phyloP scores from a whole-genome alignment of 2,329 filamentous ascomycete species.

The Colletotrichum orbiculare region DNA sequence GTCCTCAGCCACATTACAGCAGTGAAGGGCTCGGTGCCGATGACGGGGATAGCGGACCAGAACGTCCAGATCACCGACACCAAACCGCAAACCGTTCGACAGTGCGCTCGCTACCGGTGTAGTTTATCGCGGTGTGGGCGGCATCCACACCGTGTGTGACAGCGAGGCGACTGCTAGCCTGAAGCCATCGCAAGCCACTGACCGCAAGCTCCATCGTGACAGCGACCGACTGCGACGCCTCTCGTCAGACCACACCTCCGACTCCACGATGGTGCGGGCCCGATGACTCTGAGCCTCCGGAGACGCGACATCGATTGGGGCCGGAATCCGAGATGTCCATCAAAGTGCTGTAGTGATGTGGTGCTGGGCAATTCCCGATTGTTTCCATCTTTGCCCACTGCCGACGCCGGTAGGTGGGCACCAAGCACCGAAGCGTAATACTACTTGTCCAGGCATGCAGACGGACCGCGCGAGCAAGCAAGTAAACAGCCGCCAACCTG shows the following conservation, averaged over 20 bases:
- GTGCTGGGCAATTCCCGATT: conserved; percentile 16
- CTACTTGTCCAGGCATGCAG: not conserved
- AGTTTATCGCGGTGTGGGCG: no score
- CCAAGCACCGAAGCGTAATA: not conserved
- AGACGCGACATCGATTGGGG: conserved; percentile 12
- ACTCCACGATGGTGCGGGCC: conserved; percentile 11
- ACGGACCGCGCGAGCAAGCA: no score
- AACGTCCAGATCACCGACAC: no score
- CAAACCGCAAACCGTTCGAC: no score
- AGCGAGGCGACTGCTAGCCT: not conserved
- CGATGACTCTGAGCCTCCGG: conserved; percentile 10
- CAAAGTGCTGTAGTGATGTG: not conserved
- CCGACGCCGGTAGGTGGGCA: conserved; percentile 13
- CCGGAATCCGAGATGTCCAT: conserved; percentile 26
- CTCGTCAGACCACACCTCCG: conserved; percentile 18
- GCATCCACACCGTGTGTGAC: not conserved
- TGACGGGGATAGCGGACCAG: no score
- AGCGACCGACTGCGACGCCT: conserved; percentile 24
- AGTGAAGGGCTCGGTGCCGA: no score
- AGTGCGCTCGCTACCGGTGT: no score
- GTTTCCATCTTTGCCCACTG: conserved; percentile 11
- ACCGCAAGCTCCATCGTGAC: conserved; percentile 30
- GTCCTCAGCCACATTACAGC: no score
- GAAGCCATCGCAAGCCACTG: conserved; percentile 29
- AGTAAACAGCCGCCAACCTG: no score